Base-by-base conservation (phyloP, 257 asterid genomes). In the Solanum megistacrolobum region DNA sequence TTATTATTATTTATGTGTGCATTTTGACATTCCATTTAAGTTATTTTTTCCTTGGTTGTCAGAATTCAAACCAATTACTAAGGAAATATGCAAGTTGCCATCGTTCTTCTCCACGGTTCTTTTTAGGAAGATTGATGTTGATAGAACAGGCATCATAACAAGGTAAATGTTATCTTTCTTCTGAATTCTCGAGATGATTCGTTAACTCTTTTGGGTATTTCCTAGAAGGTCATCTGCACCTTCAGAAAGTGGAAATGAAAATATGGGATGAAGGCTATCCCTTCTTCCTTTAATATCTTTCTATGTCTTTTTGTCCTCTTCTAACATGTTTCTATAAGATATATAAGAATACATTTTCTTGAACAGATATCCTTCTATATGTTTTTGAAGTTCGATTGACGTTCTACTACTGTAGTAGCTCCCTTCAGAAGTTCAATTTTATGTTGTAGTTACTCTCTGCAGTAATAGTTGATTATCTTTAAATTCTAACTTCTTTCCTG, bases 41-140 rank as follows among this genome's bases (percentile, higher is more conserved):
- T 48, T 81, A 29, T 74, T 18, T 46, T 85, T 89, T 87, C 76
- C 46, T 91, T 88, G 86, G 88, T 55, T 92, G 86, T 89, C 95
- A 97, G 99, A 96, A 92, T 94, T 96, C 79, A 97, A 97, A 91
- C 98, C 94, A 31, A 94, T 97, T 87, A 96, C 99, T 5, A 95
- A 96, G 93, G 99, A 97, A 90, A 92, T 97, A 31, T 97, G 99
- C 95, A 97, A 97, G 98, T 96, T 97, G 43, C 99, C 99, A 2
- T 96, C 99, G 52, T 97, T 97, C 96, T 96, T 96, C 92, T 97
- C 99, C 81, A 84, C 94, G 46, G 93, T 92, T 36, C 95, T 97
- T 89, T 97, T 97, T 90, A 93, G 92, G 89, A 96, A 92, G 94
- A 97, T 96, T 34, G 99, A 97, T 86, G 88, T 91, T 43, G 92